Evolutionary conservation across 2,329 filamentous ascomycete species (phyloP).

Genomic region (Triangularia setosa): DNA sequence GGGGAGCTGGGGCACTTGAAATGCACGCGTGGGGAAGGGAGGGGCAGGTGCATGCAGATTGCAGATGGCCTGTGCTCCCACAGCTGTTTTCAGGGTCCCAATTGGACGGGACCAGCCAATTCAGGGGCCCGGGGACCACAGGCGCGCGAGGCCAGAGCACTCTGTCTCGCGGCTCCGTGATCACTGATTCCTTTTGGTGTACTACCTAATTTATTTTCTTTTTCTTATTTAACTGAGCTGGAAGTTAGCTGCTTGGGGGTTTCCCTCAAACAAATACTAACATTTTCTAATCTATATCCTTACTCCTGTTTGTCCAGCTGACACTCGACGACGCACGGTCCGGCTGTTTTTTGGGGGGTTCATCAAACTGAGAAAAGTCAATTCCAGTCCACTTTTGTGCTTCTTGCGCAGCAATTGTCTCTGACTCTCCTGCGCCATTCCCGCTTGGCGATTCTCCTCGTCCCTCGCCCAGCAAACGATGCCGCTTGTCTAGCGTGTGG

Average conservation of each 20-base stretch:
- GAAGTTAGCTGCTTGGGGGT: not conserved
- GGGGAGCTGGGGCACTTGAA: not conserved
- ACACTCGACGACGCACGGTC: not conserved
- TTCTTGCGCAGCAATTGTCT: not conserved
- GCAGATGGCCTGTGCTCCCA: not conserved
- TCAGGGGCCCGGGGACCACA: not conserved
- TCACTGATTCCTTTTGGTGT: not conserved
- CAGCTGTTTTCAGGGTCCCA: not conserved
- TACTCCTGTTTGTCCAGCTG: not conserved
- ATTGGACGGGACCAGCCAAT: not conserved
- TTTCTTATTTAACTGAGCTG: not conserved
- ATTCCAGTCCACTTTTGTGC: not conserved
- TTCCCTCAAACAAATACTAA: not conserved
- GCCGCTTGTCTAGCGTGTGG: not conserved
- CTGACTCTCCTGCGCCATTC: not conserved
- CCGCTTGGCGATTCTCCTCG: not conserved
- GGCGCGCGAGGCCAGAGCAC: not conserved
- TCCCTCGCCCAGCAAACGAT: not conserved
- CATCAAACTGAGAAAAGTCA: not conserved
- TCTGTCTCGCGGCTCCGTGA: not conserved
- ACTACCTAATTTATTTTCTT: not conserved
- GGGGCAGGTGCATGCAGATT: not conserved
- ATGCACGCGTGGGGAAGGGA: conserved; percentile 1
- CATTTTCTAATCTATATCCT: not conserved
- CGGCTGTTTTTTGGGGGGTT: not conserved